Conservation (phyloP, 768 basidiomycete species). For the Phylloporus sp. region DNA sequence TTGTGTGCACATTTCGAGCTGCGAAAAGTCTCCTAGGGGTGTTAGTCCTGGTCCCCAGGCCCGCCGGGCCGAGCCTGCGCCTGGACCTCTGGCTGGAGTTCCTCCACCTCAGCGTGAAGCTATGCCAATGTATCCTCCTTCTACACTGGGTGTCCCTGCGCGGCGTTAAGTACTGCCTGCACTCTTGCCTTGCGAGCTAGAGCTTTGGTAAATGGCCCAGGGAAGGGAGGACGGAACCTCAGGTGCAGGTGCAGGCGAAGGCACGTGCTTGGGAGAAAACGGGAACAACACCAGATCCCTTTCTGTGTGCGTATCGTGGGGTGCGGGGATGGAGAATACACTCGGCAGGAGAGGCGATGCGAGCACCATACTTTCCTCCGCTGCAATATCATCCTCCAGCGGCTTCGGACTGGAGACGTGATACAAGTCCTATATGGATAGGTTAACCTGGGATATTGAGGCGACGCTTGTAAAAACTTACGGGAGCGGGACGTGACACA, state of each 20-base stretch:
- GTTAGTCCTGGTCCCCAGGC: not conserved
- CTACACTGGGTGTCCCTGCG: conserved; percentile 16
- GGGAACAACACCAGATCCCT: conserved; percentile 14
- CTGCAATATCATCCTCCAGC: conserved; percentile 32
- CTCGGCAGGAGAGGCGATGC: conserved; percentile 46
- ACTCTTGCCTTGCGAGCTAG: conserved; percentile 16
- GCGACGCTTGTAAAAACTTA: not conserved
- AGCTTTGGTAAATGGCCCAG: not conserved
- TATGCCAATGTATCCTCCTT: conserved; percentile 21
- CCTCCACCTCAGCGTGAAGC: conserved; percentile 23
- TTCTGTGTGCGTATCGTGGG: conserved; percentile 2
- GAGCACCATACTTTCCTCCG: conserved; percentile 49
- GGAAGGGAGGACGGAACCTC: not conserved
- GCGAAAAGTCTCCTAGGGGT: not conserved
- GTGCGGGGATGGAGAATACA: conserved; percentile 5
- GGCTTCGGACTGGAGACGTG: conserved; percentile 14
- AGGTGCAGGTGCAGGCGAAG: conserved; percentile 10
- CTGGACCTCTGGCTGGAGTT: conserved; percentile 11
- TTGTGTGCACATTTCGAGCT: not conserved
- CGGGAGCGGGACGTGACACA: not conserved
- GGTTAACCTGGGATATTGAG: not conserved
- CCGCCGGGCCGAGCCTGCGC: not conserved
- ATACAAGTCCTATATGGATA: conserved; percentile 3
- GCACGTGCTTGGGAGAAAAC: conserved; percentile 18
- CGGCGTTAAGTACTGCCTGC: conserved; percentile 19